phyloP scores from a whole-genome alignment of 2,329 filamentous ascomycete genomes.

The Herpotrichia juniperi region DNA sequence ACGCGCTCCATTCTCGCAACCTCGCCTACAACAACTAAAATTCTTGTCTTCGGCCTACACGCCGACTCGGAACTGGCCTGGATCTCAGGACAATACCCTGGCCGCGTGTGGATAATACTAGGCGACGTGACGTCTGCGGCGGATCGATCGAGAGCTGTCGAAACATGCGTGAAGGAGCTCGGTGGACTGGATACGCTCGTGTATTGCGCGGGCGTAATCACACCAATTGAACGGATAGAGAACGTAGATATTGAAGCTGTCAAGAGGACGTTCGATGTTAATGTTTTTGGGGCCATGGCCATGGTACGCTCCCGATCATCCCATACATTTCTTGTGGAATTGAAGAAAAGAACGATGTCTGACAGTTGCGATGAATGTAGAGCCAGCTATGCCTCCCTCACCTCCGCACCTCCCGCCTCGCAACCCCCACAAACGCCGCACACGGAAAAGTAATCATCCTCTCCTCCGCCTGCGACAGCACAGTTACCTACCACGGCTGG shows the following conservation, averaged over 20 bases:
- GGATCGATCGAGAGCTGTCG: slow-evolving; percentile 14
- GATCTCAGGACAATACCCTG: slow-evolving; percentile 1
- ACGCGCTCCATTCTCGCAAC: slow-evolving; percentile 18
- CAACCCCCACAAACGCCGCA: slow-evolving; percentile 21
- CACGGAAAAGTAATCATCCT: slow-evolving; percentile 27
- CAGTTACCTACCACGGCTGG: slow-evolving; percentile 30
- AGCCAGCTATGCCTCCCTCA: slow-evolving; percentile 25
- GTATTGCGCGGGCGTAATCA: slow-evolving; percentile 30
- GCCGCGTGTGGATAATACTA: slow-evolving; percentile 4
- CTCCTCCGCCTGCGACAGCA: slow-evolving; percentile 26
- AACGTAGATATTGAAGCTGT: slow-evolving; percentile 23
- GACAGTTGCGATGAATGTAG: slow-evolving; percentile 13
- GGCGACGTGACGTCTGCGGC: slow-evolving; percentile 15
- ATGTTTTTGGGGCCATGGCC: slow-evolving; percentile 31
- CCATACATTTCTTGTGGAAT: no score
- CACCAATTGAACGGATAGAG: slow-evolving; percentile 26
- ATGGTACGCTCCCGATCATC: slow-evolving; percentile 20
- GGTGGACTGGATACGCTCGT: slow-evolving; percentile 30
- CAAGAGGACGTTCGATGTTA: slow-evolving; percentile 27
- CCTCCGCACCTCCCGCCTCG: slow-evolving; percentile 18
- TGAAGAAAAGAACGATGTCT: no score
- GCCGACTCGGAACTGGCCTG: not conserved
- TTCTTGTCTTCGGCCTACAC: slow-evolving; percentile 15
- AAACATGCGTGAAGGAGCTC: slow-evolving; percentile 17
- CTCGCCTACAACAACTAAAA: slow-evolving; percentile 3